A percentile compares a stretch with the other conserved stretches of the same genome.
phyloP scores from a whole-genome alignment of 805 yeast species.

The Yamadazyma endophytica region DNA sequence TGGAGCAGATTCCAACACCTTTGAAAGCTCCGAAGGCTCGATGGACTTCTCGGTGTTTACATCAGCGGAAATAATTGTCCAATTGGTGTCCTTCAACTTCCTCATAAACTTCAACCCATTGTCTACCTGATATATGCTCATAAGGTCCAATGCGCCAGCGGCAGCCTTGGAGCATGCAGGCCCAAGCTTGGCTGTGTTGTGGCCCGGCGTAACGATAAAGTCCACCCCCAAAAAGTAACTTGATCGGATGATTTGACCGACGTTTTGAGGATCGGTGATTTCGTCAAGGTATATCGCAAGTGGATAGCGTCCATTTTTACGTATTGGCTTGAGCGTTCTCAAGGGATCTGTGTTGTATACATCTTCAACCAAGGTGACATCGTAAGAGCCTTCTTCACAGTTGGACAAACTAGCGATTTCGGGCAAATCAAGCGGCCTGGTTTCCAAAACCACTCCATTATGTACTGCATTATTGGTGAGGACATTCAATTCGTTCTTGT shows the following conservation, averaged over 20 bases:
- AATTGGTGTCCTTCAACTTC: conserved; percentile 49
- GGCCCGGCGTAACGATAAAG: conserved; percentile 64
- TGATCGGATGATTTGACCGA: conserved; percentile 78
- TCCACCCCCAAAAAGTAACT: conserved; percentile 83
- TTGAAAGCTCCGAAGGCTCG: conserved; percentile 39
- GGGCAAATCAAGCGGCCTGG: conserved; percentile 47
- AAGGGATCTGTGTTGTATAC: conserved; percentile 2
- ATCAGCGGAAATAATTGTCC: conserved; percentile 69
- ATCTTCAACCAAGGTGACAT: conserved; percentile 6
- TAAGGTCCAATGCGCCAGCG: conserved; percentile 77
- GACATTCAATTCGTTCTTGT: conserved; percentile 52
- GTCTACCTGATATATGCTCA: conserved; percentile 56
- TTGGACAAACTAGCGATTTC: conserved; percentile 12
- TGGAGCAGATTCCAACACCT: conserved; percentile 48
- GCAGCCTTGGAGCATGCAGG: conserved; percentile 79
- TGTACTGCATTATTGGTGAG: conserved; percentile 70
- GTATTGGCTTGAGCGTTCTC: conserved; percentile 2
- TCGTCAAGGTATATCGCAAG: conserved; percentile 75
- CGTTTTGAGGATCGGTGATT: conserved; percentile 80
- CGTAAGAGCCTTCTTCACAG: conserved; percentile 21
- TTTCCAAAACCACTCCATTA: conserved; percentile 73
- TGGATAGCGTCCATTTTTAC: conserved; percentile 36
- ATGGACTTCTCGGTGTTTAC: conserved; percentile 33
- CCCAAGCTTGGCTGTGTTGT: conserved; percentile 69
- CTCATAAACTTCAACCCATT: conserved; percentile 64